A percentile compares a stretch with the other conserved stretches of the same genome.
These are phyloP conservation scores for Trichoderma erinaceum DNA, from an alignment of 495 filamentous ascomycete genomes.

Conservation along the genomic window DNA sequence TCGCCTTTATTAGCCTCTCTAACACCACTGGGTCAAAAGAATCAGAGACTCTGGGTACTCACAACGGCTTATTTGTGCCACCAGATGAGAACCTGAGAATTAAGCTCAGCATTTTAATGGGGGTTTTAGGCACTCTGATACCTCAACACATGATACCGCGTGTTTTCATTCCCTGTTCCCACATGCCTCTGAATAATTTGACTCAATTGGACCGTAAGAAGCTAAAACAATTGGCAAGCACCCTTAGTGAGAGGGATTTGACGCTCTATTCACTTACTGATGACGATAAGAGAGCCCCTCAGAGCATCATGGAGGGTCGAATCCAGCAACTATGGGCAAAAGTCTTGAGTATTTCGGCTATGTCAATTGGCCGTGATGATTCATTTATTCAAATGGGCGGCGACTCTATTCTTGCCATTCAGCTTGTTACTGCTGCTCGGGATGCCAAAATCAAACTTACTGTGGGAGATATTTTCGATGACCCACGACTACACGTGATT, in stretches of 20 bases:
- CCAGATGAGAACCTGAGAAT: conserved; percentile 34
- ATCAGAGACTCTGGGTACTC: conserved; percentile 22
- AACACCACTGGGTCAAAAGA: conserved; percentile 23
- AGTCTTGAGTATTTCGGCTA: conserved; percentile 34
- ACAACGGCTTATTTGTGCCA: conserved; percentile 34
- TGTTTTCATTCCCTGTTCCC: conserved; percentile 42
- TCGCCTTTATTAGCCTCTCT: conserved; percentile 28
- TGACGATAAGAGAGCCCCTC: conserved; percentile 26
- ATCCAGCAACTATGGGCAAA: conserved; percentile 41
- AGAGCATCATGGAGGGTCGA: conserved; percentile 36
- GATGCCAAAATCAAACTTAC: conserved; percentile 11
- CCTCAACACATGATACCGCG: conserved; percentile 52
- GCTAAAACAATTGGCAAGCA: conserved; percentile 35
- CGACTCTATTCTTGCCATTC: conserved; percentile 35
- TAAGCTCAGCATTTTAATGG: conserved; percentile 22
- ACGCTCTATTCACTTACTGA: conserved; percentile 29
- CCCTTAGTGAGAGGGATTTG: conserved; percentile 35
- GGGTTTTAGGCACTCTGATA: conserved; percentile 30
- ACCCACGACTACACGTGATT: neutral
- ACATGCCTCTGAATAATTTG: conserved; percentile 30
- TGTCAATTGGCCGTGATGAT: conserved; percentile 33
- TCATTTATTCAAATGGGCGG: conserved; percentile 42
- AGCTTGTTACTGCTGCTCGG: conserved; percentile 36
- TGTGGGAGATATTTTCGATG: conserved; percentile 1
- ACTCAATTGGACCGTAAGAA: conserved; percentile 50